Base-by-base conservation (phyloP, 352 stramenopile species). In the Phytophthora meadii region DNA sequence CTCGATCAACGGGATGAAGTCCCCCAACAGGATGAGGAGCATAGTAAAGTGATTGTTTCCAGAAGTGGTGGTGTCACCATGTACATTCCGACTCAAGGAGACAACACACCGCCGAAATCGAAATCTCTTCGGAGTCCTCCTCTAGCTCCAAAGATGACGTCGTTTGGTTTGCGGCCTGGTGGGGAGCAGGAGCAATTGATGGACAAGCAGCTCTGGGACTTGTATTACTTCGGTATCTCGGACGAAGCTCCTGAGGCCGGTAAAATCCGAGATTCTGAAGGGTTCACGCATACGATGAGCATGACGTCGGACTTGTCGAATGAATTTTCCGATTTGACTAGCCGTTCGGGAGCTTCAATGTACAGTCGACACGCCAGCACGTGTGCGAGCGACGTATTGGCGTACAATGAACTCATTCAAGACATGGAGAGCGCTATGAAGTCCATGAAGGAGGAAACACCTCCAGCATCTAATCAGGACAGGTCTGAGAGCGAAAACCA, bases 331-430 rank as follows among this genome's bases (percentile, higher is more conserved):
- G 72, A 72, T 10, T 48, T 71, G 11, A 70, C 67, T n/a, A 69
- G 61, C 39, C 62, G 32, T 19, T 78, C 70, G 0, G 65, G 70
- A 3, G 58, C 47, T n/a, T 86, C 76, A 3, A 70, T 82, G 44
- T 65, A 65, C 39, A 87, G 77, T 59, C 74, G 76, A 2, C 61
- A 84, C 14, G 68, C 73, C 15, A 89, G 79, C 54, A 88, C 76
- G 9, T 85, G 79, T 39, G 77, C 60, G 8, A 87, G 77, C n/a
- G 82, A 90, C 37, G 74, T 87, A 9, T 53, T 88, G 36, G 70
- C 65, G 1, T 90, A 88, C 62, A 90, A 89, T 49, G 77, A 87
- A 30, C 74, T 82, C 32, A 90, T 90, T 58, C 80, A 84, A 51
- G 69, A 85, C 24, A 81, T 90, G 74, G 82, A 90, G 54, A 72